phyloP scores from a whole-genome alignment of 257 asterid genomes.

The Fraxinus pennsylvanica region DNA sequence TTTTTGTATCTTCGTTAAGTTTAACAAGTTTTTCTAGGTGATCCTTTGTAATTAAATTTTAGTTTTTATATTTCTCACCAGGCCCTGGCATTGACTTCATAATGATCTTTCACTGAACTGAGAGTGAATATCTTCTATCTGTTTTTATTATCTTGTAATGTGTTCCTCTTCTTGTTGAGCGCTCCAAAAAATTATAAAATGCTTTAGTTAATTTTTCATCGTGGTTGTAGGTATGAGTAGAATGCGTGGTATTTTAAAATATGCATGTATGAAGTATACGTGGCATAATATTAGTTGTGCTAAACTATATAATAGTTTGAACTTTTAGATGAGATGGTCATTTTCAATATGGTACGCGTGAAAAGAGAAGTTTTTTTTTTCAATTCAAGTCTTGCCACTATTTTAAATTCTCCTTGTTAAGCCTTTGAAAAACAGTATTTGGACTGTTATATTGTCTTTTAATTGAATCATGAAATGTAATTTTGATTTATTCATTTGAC shows the following conservation, averaged over 20 bases:
- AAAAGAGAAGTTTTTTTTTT: no score
- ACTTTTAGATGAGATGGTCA: no score
- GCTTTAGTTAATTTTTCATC: neutral
- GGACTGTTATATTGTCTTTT: slow-evolving; percentile 8
- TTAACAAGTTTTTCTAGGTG: neutral
- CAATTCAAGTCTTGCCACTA: neutral
- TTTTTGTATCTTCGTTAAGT: neutral
- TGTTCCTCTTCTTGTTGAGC: neutral
- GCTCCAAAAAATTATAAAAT: neutral
- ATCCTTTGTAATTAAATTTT: no score
- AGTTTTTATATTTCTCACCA: neutral
- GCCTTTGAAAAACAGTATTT: neutral
- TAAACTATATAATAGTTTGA: no score
- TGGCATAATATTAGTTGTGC: no score
- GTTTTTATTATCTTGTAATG: neutral
- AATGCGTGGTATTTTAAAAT: slow-evolving; percentile 5
- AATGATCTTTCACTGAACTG: neutral
- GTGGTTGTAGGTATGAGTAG: neutral
- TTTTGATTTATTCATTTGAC: neutral
- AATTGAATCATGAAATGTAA: slow-evolving; percentile 4
- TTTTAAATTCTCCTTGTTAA: neutral
- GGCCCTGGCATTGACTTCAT: neutral
- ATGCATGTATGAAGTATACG: neutral
- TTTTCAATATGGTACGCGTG: no score
- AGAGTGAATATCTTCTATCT: neutral